Conservation (phyloP, 176 grass and related monocot genomes). For the Avena sativa region DNA sequence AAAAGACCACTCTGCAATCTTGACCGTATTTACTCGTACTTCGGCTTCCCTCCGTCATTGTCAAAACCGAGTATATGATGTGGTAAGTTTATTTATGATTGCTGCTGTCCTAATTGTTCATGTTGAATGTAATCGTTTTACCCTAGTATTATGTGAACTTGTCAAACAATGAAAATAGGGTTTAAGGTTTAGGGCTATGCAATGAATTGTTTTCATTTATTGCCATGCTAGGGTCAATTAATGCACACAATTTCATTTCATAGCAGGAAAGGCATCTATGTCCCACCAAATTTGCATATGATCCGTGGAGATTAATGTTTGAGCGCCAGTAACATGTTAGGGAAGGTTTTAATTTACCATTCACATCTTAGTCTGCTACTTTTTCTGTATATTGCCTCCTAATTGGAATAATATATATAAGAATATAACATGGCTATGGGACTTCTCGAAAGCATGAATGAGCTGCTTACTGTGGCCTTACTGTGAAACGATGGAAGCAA, state of each 20-base stretch:
- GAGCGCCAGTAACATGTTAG: not conserved
- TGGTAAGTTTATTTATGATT: not conserved
- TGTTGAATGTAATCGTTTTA: not conserved
- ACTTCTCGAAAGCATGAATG: not conserved
- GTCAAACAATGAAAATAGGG: too few relatives aligned
- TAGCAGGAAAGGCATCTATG: not conserved
- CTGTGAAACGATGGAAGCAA: not conserved
- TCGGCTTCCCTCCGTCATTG: slow-evolving; percentile 1
- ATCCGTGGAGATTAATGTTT: not conserved
- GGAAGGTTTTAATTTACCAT: not conserved
- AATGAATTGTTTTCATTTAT: too few relatives aligned
- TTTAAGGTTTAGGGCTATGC: too few relatives aligned
- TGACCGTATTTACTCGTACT: not conserved
- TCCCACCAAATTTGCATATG: not conserved
- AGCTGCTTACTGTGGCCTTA: not conserved
- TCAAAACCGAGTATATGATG: slow-evolving; percentile 1
- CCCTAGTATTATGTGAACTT: too few relatives aligned
- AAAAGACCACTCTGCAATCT: not conserved
- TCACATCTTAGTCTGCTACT: not conserved
- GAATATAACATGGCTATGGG: not conserved
- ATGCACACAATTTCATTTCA: not conserved
- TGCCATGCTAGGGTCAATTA: not conserved
- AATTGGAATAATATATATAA: not conserved
- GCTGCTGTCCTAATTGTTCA: not conserved
- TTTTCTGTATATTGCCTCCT: not conserved